Evolutionary conservation across 192 early-diverging fungal species (phyloP).

Genomic region (Podila horticola): DNA sequence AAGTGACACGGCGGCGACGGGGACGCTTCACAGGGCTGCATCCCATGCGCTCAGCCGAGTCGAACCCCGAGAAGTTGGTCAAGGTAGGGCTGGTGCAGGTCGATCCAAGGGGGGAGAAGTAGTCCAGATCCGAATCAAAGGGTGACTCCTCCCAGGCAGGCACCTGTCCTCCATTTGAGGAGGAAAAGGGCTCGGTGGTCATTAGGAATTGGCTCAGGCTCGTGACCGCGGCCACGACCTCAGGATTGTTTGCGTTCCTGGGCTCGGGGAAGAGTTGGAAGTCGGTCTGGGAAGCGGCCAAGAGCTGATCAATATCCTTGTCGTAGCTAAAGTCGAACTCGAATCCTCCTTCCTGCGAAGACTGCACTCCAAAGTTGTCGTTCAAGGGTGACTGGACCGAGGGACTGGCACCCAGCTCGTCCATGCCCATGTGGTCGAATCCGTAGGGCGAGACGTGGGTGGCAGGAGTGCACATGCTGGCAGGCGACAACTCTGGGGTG

Average conservation of each 20-base stretch:
- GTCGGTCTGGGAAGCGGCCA: constrained; percentile 26
- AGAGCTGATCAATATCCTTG: neutral
- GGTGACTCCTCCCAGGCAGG: constrained; percentile 18
- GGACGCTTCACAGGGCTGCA: constrained; percentile 19
- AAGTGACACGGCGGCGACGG: constrained; percentile 35
- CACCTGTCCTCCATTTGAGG: neutral
- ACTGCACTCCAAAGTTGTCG: constrained; percentile 18
- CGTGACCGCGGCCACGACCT: constrained; percentile 2
- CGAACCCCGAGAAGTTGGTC: constrained; percentile 8
- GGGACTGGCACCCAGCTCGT: constrained; percentile 36
- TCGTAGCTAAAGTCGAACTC: constrained; percentile 23
- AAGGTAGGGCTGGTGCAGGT: constrained; percentile 16
- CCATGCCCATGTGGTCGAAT: constrained; percentile 27
- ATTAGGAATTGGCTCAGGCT: constrained; percentile 33
- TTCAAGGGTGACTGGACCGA: constrained; percentile 24
- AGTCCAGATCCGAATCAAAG: constrained; percentile 24
- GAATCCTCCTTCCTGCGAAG: constrained; percentile 38
- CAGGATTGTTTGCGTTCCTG: neutral
- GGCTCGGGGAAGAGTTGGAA: constrained; percentile 31
- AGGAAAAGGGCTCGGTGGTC: constrained; percentile 10
- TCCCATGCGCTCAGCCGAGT: neutral
- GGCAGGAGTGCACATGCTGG: constrained; percentile 36
- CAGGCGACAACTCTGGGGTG: constrained; percentile 41
- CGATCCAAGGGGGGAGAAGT: constrained; percentile 29
- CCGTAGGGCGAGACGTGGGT: constrained; percentile 10